Base-by-base conservation (phyloP, 148 eudicot species). In the Agrostemma githago region DNA sequence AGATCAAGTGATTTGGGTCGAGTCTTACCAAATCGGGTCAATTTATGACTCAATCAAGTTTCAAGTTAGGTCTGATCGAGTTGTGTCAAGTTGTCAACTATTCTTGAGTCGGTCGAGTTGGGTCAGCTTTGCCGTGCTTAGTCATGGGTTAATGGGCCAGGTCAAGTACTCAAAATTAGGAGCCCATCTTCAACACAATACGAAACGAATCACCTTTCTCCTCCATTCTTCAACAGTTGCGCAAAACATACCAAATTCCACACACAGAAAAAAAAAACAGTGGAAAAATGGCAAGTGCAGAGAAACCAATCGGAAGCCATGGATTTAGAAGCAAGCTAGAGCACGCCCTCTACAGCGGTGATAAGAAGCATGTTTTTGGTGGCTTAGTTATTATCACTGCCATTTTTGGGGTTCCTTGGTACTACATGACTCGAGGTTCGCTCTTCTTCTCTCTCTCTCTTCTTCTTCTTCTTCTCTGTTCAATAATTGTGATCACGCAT, bases 381-480 rank as follows among this genome's bases (percentile, higher is more conserved):
- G 97, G 97, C 2, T 79, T 92, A 41, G 83, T 80, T 70, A 72
- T 85, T 42, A 81, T 89, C 46, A 77, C 80, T 42, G 86, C 80
- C 71, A n/a, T 88, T 48, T 85, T 86, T 72, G 92, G 85, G 26
- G 82, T 84, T 58, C 95, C 94, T 4, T 92, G 95, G 95, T 92
- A 86, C 65, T 79, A 79, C 70, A 89, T 88, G 92, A 92, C 44
- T 68, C 86, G 87, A 81, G 97, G 97, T 92, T 41, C 44, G 41
- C 19, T 38, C 68, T 43, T 20, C 43, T 64, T 14, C 21, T 74
- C 37, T 63, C n/a, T 9, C 17, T 3, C 34, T 42, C 39, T 41
- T 8, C 12, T 9, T 39, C 6, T 48, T 42, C 39, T 41, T 8
- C 12, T 14, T 19, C 4, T 8, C 1, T 6, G n/a, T 66, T 42